Evolutionary conservation across 2,329 filamentous ascomycete genomes (phyloP), one percentile per base, ranked within the genome.

Genomic region (Microsporum ferrugineum): DNA sequence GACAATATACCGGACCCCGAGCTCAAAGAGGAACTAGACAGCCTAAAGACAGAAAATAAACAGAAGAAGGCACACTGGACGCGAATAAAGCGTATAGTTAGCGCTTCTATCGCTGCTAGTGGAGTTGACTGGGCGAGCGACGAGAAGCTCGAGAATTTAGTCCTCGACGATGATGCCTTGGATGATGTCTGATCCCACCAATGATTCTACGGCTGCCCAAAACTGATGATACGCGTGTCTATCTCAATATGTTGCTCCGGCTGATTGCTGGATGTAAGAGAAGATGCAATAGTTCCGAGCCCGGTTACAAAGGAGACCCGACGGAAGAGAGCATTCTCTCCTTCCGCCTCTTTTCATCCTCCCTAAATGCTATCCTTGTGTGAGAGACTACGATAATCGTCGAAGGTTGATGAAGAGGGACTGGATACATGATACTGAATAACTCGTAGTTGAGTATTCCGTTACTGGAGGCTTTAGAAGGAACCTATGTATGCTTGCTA

Each of bases 61-160:
- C 76, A 77, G 27, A 86, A 84, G 70, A 82, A 82, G 63, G 83
- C 84, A 65, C 81, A 82, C 68, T 89, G 86, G 85, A 84, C 84
- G 68, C 84, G 87, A 23, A 82, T 92, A 72, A 94, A 92, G 75
- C 88, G 84, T 29, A 83, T 90, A 47, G 81, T 88, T n/a, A 88
- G 87, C 68, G 89, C 87, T 17, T 81, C 91, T 60, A 82, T 95
- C 55, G 88, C 84, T 3, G 89, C 88, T 2, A 95, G 89, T 71
- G 90, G 90, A 55, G 79, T 94, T 60, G 85, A 95, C 69, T 95
- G 90, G 90, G 84, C 84, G 10, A 77, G 81, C 45, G 85, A 95
- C 72, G 80, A 84, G 58, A 79, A 78, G 62, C 75, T 95, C 63
- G 79, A 82, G 62, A 82, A 84, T 58, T 78, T 92, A 63, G 89